A percentile compares a stretch with the other conserved stretches of the same genome.
phyloP scores from a whole-genome alignment of 495 filamentous ascomycete species.

The Aspergillus kassunensis region DNA sequence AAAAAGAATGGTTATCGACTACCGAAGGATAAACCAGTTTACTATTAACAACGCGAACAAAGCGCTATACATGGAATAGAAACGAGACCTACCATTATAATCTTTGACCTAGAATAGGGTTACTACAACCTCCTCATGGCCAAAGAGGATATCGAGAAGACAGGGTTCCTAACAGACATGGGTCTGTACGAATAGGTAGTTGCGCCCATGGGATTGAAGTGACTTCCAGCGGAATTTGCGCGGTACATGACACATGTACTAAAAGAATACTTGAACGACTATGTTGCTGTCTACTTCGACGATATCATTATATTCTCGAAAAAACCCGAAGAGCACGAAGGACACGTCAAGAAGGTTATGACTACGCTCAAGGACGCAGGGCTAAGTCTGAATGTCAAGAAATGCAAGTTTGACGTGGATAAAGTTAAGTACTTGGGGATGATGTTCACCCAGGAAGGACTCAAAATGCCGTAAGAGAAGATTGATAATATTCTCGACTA shows the following conservation, averaged over 20 bases:
- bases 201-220: background rate
- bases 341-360: too few species aligned
- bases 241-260: background rate
- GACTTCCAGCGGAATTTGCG: background rate
- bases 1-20: background rate
- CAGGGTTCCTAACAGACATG: background rate
- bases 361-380: too few species aligned
- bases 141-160: too few species aligned
- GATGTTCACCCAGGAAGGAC: background rate
- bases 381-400: background rate
- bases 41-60: background rate
- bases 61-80: background rate
- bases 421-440: background rate
- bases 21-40: background rate
- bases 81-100: background rate
- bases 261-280: background rate
- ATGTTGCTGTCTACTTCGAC: background rate
- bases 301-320: background rate
- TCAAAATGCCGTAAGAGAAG: background rate
- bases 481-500: too few species aligned
- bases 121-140: too few species aligned
- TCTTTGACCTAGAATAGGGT: too few species aligned
- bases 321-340: background rate
- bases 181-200: background rate
- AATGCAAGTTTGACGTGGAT: background rate